Evolutionary conservation across 495 filamentous ascomycete species (phyloP).

Genomic region (Penicillium maclennaniae): DNA sequence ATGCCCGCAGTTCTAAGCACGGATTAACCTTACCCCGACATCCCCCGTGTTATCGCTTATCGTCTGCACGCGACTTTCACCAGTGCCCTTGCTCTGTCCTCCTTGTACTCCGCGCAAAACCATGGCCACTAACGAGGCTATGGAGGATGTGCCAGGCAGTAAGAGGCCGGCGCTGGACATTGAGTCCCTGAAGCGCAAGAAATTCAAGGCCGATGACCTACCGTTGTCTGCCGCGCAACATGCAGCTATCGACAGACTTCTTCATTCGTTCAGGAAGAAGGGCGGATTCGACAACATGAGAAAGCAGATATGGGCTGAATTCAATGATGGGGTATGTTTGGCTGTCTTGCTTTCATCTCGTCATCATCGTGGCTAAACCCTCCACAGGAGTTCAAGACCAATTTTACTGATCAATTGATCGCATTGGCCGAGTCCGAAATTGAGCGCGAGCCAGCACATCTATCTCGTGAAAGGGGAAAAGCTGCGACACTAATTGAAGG

Average conservation of each 20-base stretch:
- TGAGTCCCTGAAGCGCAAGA: conserved; percentile 51
- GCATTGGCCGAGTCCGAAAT: conserved; percentile 75
- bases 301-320: conserved; percentile 76
- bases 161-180: conserved; percentile 33
- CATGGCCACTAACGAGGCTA: conserved; percentile 44
- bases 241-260: conserved; percentile 69
- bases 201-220: conserved; percentile 80
- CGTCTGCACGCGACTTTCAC: conserved; percentile 20
- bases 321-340: conserved; percentile 65
- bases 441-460: conserved; percentile 70
- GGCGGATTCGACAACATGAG: conserved; percentile 82
- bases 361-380: conserved; percentile 15
- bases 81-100: not conserved
- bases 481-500: conserved; percentile 83
- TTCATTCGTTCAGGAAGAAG: conserved; percentile 86
- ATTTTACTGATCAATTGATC: conserved; percentile 62
- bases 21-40: conserved; percentile 26
- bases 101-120: conserved; percentile 11
- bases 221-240: conserved; percentile 70
- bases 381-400: conserved; percentile 61
- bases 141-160: conserved; percentile 26
- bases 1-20: conserved; percentile 39
- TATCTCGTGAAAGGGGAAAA: conserved; percentile 74
- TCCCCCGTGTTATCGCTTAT: conserved; percentile 27
- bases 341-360: not conserved